Evolutionary conservation across 2,329 filamentous ascomycete genomes (phyloP).

Genomic region (Penicillium polonicum): DNA sequence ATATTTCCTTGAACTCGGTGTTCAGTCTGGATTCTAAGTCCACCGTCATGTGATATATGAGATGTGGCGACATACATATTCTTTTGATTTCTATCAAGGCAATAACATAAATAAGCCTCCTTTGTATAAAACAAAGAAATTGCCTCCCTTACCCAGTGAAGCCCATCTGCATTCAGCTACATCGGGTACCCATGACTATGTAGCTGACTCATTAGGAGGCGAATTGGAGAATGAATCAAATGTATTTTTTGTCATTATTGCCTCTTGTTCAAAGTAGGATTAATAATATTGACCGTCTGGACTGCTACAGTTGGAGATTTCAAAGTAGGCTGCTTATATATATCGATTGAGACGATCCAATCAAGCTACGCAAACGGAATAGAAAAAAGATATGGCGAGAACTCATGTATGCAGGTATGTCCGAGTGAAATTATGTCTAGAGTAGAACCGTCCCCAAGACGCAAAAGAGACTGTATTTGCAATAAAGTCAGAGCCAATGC

Average conservation of each 20-base stretch:
- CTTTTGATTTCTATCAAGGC: background rate
- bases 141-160: background rate
- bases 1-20: too few species aligned
- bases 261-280: background rate
- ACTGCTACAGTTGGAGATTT: too few species aligned
- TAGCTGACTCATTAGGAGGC: background rate
- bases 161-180: background rate
- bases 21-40: background rate
- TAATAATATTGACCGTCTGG: accelerated
- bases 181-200: background rate
- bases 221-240: background rate
- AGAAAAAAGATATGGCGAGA: background rate
- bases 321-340: too few species aligned
- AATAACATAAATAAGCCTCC: too few species aligned
- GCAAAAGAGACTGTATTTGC: conserved; percentile 10
- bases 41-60: background rate
- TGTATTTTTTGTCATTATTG: background rate
- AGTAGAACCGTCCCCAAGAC: conserved; percentile 3
- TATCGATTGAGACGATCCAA: background rate
- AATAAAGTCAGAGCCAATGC: conserved; percentile 8
- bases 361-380: background rate
- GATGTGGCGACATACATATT: background rate
- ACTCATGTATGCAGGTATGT: conserved; percentile 1
- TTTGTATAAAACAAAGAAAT: background rate
- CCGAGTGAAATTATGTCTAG: conserved; percentile 3